These are phyloP conservation scores for Phylloporus rhodoxanthus DNA, from an alignment of 768 basidiomycete genomes.

Conservation along the genomic window DNA sequence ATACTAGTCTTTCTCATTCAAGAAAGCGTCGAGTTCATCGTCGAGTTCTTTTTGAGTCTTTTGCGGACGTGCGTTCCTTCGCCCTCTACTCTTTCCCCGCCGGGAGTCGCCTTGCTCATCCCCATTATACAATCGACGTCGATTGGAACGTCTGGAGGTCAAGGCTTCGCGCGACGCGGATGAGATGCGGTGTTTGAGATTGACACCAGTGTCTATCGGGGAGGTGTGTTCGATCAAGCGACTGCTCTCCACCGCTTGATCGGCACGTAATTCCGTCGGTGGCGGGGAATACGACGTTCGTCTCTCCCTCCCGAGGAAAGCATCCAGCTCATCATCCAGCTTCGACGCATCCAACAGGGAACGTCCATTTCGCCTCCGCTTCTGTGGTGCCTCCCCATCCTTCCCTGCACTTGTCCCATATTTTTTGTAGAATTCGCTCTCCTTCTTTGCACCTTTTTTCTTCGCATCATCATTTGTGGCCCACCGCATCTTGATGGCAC, in stretches of 20 bases:
- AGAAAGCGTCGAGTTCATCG: constrained; percentile 76
- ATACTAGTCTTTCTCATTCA: constrained; percentile 43
- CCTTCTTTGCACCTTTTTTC: constrained; percentile 63
- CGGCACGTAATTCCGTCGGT: constrained; percentile 63
- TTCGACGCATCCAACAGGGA: constrained; percentile 33
- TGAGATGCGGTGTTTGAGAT: constrained; percentile 43
- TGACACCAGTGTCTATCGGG: constrained; percentile 34
- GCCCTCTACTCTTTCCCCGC: constrained; percentile 30
- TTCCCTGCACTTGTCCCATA: constrained; percentile 66
- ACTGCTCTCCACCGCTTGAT: constrained; percentile 42
- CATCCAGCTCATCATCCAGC: constrained; percentile 66
- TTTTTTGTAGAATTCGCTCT: constrained; percentile 75
- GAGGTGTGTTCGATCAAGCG: constrained; percentile 43
- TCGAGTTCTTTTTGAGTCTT: constrained; percentile 76
- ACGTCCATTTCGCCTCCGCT: constrained; percentile 34
- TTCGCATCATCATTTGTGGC: constrained; percentile 68
- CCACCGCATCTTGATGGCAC: constrained; percentile 69
- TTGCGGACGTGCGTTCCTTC: constrained; percentile 38
- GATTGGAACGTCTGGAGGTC: constrained; percentile 15
- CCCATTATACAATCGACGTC: constrained; percentile 15
- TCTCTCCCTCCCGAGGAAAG: constrained; percentile 51
- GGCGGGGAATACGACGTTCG: constrained; percentile 37
- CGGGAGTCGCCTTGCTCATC: constrained; percentile 24
- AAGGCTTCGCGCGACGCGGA: constrained; percentile 28
- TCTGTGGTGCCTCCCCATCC: constrained; percentile 38